Base-by-base conservation (phyloP, 495 filamentous ascomycete species). In the Penicillium daleae region DNA sequence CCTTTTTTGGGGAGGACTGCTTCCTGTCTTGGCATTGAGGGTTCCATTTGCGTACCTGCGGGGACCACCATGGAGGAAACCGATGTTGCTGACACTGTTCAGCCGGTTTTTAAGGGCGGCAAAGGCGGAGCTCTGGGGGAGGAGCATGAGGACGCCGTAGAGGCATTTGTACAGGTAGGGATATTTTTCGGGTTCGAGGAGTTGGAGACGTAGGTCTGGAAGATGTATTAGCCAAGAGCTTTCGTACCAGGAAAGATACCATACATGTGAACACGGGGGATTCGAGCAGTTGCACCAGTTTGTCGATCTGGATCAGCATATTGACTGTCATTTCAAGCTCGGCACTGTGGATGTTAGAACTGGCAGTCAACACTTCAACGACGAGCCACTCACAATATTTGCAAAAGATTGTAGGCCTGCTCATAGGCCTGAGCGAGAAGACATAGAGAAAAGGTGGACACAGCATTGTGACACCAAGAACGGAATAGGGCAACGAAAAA, bases 301-400 rank as follows among this genome's bases (percentile, higher is more conserved):
- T 99, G 76, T 99, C 96, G 70, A 99, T 97, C 74, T 99, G 96
- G 55, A 99, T 98, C 57, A 99, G 86, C 78, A 97, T 95, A 63
- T 95, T 96, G 64, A 99, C 94, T 0, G 95, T 98, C 91, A 98
- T 98, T 77, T 99, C 96, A 27, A 99, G 85, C 63, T 99, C 96
- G 55, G 92, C 96, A 75, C 92, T 97, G 65, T 10, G 22, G 10
- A 33, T 19, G 67, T 89, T 70, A 89, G 82, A 63, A 65, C 19
- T 12, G 17, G 19, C n/a, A 19, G 26, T 4, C 61, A 58, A 27
- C 32, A 35, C 15, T 2, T 26, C 4, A 29, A n/a, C n/a, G 33
- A 37, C 19, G 29, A 8, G 26, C 1, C 8, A 76, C 87, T 67
- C 71, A 96, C 92, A 99, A 97, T 57, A 98, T 97, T 68, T 97